Base-by-base conservation (phyloP, 306 rosid genomes). In the Acmispon strigosus region DNA sequence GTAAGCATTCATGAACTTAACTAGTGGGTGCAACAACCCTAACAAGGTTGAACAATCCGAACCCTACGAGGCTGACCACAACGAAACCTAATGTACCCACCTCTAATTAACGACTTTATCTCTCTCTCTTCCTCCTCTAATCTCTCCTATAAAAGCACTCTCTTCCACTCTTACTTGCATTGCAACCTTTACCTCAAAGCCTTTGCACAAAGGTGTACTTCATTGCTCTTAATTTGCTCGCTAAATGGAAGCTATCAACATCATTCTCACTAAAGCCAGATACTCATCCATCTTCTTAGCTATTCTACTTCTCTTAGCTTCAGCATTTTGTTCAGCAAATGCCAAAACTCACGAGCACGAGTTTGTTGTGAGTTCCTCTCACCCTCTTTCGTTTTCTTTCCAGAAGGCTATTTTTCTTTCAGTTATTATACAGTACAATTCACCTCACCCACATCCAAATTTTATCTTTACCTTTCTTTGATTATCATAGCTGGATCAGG, bases 21-120 rank as follows among this genome's bases (percentile, higher is more conserved):
- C 78, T 68, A 89, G 96, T 90, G 84, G 99, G 96, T 91, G 92
- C 81, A 95, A 91, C 99, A 83, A 91, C 97, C 87, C 24, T 51
- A 36, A 36, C 39, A 49, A 80, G 66, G 85, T 84, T 87, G 96
- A 86, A 84, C 88, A 42, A 83, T 70, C n/a, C n/a, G 87, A 75
- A 84, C 43, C 62, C 49, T 79, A 20, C 58, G 29, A 36, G 15
- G 52, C 69, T 84, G 81, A 81, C 43, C 70, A 62, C 67, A 78
- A 84, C 85, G 18, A 89, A 85, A 83, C 90, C 96, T 83, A 86
- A 86, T 84, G 80, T 42, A 69, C 90, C 91, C 83, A 83, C 86
- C 83, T 78, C 73, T 64, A 65, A 62, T 42, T 10, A 42, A 68
- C 69, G 20, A 72, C 84, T 75, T 58, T 45, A 14, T 74, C 77